A percentile compares a stretch with the other conserved stretches of the same genome.
Conservation (phyloP, 164 flowering plant species). For the Sextonia rubra region DNA sequence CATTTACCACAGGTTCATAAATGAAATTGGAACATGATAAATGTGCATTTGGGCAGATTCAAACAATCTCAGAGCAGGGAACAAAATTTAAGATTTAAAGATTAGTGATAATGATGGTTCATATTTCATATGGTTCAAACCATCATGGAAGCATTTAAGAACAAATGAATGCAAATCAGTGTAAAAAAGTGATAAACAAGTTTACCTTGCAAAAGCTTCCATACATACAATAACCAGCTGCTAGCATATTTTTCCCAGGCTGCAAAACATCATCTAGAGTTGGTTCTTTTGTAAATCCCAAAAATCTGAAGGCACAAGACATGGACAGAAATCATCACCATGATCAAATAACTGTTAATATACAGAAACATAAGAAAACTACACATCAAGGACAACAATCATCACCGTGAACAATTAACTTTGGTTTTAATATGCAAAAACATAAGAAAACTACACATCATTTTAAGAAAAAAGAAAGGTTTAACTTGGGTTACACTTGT, state of each 20-base stretch:
- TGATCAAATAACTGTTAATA: not conserved
- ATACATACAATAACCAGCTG: conserved; percentile 99
- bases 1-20: conserved; percentile 1
- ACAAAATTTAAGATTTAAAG: not conserved
- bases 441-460: no score
- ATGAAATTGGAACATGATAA: not conserved
- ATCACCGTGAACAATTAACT: not conserved
- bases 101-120: not conserved
- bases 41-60: not conserved
- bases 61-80: not conserved
- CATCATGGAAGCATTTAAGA: not conserved
- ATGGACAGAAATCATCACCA: not conserved
- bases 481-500: no score
- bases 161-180: not conserved
- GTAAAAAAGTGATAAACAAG: not conserved
- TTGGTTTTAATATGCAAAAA: not conserved
- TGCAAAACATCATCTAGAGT: conserved; percentile 72
- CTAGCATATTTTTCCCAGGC: conserved; percentile 88
- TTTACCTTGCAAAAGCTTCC: conserved; percentile 97
- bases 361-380: not conserved
- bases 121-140: conserved; percentile 1
- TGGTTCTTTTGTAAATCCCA: conserved; percentile 72
- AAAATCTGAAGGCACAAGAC: conserved; percentile 52
- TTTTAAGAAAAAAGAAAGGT: not conserved
- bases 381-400: not conserved